Base-by-base conservation (phyloP, 2,329 filamentous ascomycete genomes). In the Aspergillus luchuensis region DNA sequence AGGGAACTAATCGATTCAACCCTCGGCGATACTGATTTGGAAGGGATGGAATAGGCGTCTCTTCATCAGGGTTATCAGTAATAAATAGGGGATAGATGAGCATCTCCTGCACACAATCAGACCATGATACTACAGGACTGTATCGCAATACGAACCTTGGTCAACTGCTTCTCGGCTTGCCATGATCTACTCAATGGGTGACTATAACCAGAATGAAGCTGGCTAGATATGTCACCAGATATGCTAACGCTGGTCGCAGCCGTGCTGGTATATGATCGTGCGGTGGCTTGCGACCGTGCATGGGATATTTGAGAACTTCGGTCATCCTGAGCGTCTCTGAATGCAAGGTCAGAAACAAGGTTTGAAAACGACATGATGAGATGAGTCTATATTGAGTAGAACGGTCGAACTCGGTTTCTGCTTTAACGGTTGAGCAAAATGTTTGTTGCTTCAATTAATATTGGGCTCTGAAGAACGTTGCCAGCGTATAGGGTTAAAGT, bases 81-180 rank as follows among this genome's bases (percentile, higher is more conserved):
- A 99, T 87, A 81, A 99, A 99, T 67, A 99, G 85, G 11, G 95
- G 95, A 79, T 96, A 98, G 72, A 99, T 97, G 71, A 99, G 89
- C 95, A 98, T 98, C 39, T 93, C 95, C 92, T 97, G 59, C 8
- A 11, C 21, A 8, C 5, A 49, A 21, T 47, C 45, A 61, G 52
- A 51, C 28, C 61, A 47, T 36, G 36, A 38, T 15, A 39, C n/a
- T 17, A 39, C 17, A 43, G 21, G 38, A 19, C 8, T 56, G 6
- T n/a, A 21, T 28, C 19, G 33, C 8, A 51, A 43, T 58, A 70
- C 82, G 59, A 68, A 91, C 91, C 87, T 94, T 94, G 64, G 91
- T 94, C 74, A 95, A 82, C 79, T 94, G 91, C 67, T 90, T 85
- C 80, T 94, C 91, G 36, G 90, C 88, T 76, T 95, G 91, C 91